A percentile compares a stretch with the other conserved stretches of the same genome.
Evolutionary conservation across 2,329 filamentous ascomycete genomes (phyloP).

Genomic region (Curvularia sp.): DNA sequence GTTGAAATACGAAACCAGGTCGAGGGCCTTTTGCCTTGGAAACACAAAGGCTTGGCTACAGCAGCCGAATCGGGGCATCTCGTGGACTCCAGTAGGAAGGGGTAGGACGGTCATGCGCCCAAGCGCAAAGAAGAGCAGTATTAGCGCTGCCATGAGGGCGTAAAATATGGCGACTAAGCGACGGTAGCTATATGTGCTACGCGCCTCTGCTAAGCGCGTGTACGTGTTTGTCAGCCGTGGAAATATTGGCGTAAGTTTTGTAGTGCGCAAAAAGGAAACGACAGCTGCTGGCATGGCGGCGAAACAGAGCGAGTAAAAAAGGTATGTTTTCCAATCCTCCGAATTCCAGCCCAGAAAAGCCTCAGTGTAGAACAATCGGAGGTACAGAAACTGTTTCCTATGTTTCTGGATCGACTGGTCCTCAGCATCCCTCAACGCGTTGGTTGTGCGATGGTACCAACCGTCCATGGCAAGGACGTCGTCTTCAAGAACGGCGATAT

Average conservation of each 20-base stretch:
- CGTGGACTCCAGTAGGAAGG: conserved; percentile 46
- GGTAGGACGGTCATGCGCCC: conserved; percentile 51
- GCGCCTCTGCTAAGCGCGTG: not conserved
- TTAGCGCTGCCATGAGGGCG: conserved; percentile 15
- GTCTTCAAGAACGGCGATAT: conserved; percentile 57
- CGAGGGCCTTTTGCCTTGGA: conserved; percentile 41
- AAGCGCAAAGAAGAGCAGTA: conserved; percentile 52
- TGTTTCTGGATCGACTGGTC: conserved; percentile 33
- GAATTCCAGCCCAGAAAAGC: conserved; percentile 56
- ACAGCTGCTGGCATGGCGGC: conserved; percentile 26
- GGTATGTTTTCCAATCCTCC: conserved; percentile 51
- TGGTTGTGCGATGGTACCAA: conserved; percentile 54
- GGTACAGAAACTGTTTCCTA: conserved; percentile 49
- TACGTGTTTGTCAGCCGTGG: conserved; percentile 24
- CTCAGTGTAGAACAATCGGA: conserved; percentile 58
- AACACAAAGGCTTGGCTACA: conserved; percentile 57
- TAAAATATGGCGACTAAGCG: conserved; percentile 33
- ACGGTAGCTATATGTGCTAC: conserved; percentile 1
- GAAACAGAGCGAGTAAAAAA: conserved; percentile 43
- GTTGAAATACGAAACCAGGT: conserved; percentile 43
- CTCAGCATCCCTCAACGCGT: conserved; percentile 47
- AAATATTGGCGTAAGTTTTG: conserved; percentile 26
- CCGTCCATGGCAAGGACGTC: conserved; percentile 57
- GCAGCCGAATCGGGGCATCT: conserved; percentile 54
- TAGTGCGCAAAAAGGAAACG: conserved; percentile 36